Evolutionary conservation across 2,329 filamentous ascomycete genomes (phyloP).

Genomic region (Fusarium solani-melongenae): DNA sequence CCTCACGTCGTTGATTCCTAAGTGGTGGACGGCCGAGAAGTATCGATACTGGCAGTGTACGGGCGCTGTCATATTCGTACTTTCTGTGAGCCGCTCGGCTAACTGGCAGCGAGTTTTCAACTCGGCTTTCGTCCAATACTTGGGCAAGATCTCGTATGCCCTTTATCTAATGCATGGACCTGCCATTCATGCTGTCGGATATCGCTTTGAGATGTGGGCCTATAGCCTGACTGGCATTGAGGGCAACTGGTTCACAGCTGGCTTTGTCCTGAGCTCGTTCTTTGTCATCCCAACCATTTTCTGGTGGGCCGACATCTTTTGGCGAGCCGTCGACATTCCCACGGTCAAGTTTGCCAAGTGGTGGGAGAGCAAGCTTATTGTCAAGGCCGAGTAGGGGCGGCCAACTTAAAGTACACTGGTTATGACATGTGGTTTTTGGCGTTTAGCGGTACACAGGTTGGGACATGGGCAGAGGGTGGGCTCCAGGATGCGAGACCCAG

Average conservation of each 20-base stretch:
- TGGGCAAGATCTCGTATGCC: slow-evolving; percentile 70
- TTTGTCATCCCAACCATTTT: slow-evolving; percentile 64
- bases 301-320: slow-evolving; percentile 67
- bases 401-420: neutral
- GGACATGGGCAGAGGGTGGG: neutral
- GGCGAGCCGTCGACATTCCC: slow-evolving; percentile 65
- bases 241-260: slow-evolving; percentile 56
- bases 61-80: slow-evolving; percentile 64
- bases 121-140: slow-evolving; percentile 62
- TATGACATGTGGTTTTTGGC: slow-evolving; percentile 16
- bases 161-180: slow-evolving; percentile 72
- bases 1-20: slow-evolving; percentile 60
- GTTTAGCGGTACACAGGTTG: slow-evolving; percentile 7
- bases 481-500: neutral
- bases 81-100: slow-evolving; percentile 59
- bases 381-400: slow-evolving; percentile 42
- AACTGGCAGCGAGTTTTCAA: slow-evolving; percentile 64
- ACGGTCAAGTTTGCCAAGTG: slow-evolving; percentile 67
- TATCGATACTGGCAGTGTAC: slow-evolving; percentile 68
- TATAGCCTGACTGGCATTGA: slow-evolving; percentile 61
- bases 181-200: slow-evolving; percentile 64
- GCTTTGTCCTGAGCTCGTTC: slow-evolving; percentile 58
- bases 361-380: slow-evolving; percentile 59
- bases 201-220: slow-evolving; percentile 60
- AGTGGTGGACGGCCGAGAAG: slow-evolving; percentile 59